Conservation (phyloP, 2,329 filamentous ascomycete genomes). For the Aureobasidium melanogenum region DNA sequence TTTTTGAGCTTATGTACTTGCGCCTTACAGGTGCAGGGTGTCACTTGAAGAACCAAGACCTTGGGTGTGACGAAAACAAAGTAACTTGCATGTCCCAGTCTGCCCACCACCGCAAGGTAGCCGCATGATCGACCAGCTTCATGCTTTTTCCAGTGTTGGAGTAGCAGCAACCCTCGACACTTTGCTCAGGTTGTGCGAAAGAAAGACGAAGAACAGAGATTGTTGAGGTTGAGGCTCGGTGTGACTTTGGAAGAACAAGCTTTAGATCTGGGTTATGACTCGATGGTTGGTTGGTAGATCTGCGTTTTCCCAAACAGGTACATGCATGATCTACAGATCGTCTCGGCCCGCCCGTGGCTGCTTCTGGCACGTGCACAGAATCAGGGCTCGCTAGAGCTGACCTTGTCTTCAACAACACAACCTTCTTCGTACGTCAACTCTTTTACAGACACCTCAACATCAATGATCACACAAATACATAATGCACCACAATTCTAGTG, state of each 20-base stretch:
- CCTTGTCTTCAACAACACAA: not conserved
- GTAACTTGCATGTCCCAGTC: too few relatives aligned
- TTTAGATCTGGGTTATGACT: not conserved
- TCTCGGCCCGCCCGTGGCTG: not conserved
- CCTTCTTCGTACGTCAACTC: too few relatives aligned
- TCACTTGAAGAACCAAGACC: too few relatives aligned
- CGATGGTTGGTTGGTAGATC: not conserved
- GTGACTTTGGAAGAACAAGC: not conserved
- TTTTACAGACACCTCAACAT: too few relatives aligned
- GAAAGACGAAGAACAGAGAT: not conserved
- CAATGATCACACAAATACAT: too few relatives aligned
- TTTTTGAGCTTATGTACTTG: not conserved
- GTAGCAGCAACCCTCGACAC: not conserved
- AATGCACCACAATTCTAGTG: too few relatives aligned
- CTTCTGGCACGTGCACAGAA: not conserved
- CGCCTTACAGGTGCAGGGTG: too few relatives aligned
- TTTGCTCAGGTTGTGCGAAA: not conserved
- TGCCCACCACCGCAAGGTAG: not conserved
- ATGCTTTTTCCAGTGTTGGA: not conserved
- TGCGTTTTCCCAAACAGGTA: not conserved
- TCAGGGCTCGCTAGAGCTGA: too few relatives aligned
- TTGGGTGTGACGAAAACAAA: too few relatives aligned
- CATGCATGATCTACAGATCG: not conserved
- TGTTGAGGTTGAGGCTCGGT: not conserved
- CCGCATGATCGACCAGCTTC: not conserved